Evolutionary conservation across 2,329 filamentous ascomycete species (phyloP).

Genomic region (Moelleriella libera): DNA sequence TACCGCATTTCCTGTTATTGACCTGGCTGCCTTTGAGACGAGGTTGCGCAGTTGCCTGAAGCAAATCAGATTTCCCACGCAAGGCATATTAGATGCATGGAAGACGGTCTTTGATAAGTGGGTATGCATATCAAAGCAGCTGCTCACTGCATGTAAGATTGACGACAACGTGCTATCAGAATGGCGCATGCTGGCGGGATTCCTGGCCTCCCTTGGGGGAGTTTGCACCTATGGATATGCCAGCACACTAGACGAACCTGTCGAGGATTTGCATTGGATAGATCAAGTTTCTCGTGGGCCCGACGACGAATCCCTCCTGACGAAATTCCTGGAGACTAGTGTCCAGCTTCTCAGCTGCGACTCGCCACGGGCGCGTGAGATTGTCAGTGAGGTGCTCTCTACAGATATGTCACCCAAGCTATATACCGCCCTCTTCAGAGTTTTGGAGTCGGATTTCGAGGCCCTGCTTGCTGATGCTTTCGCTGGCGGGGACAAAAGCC

Average conservation of each 20-base stretch:
- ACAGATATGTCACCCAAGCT: conserved; percentile 48
- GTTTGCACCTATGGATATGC: conserved; percentile 49
- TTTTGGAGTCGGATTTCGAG: conserved; percentile 51
- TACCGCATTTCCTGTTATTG: conserved; percentile 50
- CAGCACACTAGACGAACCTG: conserved; percentile 41
- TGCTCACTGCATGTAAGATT: conserved; percentile 36
- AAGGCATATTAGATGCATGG: conserved; percentile 56
- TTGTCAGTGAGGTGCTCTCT: conserved; percentile 51
- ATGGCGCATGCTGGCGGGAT: conserved; percentile 57
- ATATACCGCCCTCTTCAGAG: conserved; percentile 48
- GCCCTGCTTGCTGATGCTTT: conserved; percentile 44
- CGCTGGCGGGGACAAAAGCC: conserved; percentile 31
- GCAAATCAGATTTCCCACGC: conserved; percentile 45
- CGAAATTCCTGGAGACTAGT: conserved; percentile 46
- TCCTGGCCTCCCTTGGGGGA: conserved; percentile 52
- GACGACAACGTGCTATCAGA: conserved; percentile 44
- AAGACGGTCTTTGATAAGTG: conserved; percentile 51
- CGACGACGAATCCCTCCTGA: conserved; percentile 45
- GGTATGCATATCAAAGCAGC: conserved; percentile 48
- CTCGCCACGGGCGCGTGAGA: conserved; percentile 51
- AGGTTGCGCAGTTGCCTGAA: conserved; percentile 44
- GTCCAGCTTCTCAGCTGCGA: conserved; percentile 51
- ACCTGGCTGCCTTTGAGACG: conserved; percentile 56
- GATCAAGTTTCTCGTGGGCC: conserved; percentile 44
- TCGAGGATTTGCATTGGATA: conserved; percentile 48